Evolutionary conservation across 768 basidiomycete species (phyloP).

Genomic region (Terana coerulea): DNA sequence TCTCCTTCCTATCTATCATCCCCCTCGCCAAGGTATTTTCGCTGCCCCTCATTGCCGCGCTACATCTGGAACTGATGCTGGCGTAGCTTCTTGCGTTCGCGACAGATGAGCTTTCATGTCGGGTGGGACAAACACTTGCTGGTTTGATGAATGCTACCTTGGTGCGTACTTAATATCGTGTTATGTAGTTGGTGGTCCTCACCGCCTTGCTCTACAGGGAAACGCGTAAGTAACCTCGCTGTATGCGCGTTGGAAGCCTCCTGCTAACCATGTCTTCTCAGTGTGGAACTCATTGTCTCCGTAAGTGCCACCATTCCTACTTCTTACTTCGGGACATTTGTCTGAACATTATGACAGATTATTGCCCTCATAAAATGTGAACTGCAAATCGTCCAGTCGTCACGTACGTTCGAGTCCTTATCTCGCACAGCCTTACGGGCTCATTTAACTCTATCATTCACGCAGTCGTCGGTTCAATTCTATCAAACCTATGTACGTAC

Average conservation of each 20-base stretch:
- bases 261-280: constrained; percentile 12
- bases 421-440: not conserved
- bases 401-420: constrained; percentile 28
- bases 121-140: constrained; percentile 80
- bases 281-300: constrained; percentile 41
- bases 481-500: constrained; percentile 40
- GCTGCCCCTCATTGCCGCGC: not conserved
- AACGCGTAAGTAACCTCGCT: constrained; percentile 25
- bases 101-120: constrained; percentile 79
- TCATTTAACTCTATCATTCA: constrained; percentile 1
- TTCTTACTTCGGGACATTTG: not conserved
- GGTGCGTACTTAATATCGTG: constrained; percentile 32
- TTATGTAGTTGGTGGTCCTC: too few relatives aligned
- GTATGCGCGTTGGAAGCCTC: not conserved
- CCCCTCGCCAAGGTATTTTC: constrained; percentile 69
- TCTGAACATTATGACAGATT: constrained; percentile 32
- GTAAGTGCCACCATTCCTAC: constrained; percentile 22
- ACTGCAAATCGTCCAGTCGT: constrained; percentile 42
- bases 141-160: constrained; percentile 85
- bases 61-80: too few relatives aligned
- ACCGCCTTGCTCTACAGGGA: constrained; percentile 16
- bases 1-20: constrained; percentile 78
- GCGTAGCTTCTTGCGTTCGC: constrained; percentile 77
- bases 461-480: constrained; percentile 42
- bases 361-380: constrained; percentile 44